Percentiles rank a stretch among this genome's conserved stretches.
Conservation (phyloP, 805 yeast genomes). For the Metschnikowia santaceciliae region DNA sequence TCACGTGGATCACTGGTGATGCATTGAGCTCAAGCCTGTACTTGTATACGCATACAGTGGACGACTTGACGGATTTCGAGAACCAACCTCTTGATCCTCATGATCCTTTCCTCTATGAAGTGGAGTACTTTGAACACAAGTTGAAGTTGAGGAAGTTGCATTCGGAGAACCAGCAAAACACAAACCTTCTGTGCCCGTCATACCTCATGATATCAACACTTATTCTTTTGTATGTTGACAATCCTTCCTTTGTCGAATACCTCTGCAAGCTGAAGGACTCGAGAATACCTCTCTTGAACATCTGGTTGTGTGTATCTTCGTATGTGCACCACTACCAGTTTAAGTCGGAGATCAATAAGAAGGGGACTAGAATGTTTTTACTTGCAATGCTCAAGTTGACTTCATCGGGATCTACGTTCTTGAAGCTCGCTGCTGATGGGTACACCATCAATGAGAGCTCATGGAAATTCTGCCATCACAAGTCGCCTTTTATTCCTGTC, state of each 20-base stretch:
- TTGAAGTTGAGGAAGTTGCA: constrained; percentile 5
- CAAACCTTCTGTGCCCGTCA: constrained; percentile 8
- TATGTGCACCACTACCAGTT: constrained; percentile 39
- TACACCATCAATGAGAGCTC: constrained; percentile 30
- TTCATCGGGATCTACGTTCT: constrained; percentile 4
- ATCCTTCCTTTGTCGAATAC: constrained; percentile 8
- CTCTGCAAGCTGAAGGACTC: constrained; percentile 2
- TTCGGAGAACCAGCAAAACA: not conserved
- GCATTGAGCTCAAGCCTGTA: constrained; percentile 12
- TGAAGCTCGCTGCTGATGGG: constrained; percentile 5
- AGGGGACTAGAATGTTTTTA: constrained; percentile 26
- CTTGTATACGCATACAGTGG: constrained; percentile 17
- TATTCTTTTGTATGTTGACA: constrained; percentile 8
- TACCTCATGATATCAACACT: constrained; percentile 12
- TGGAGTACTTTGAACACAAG: constrained; percentile 15
- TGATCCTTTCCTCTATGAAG: constrained; percentile 19
- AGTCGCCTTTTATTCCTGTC: constrained; percentile 30
- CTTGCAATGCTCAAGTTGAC: constrained; percentile 26
- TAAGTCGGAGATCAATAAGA: constrained; percentile 21
- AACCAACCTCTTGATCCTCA: constrained; percentile 11
- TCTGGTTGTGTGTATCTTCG: constrained; percentile 37
- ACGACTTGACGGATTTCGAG: constrained; percentile 15
- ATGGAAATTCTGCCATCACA: constrained; percentile 43
- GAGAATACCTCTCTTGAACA: constrained; percentile 15
- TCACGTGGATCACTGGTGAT: constrained; percentile 18